Conservation (phyloP, 495 filamentous ascomycete genomes). For the Aspergillus baeticus region DNA sequence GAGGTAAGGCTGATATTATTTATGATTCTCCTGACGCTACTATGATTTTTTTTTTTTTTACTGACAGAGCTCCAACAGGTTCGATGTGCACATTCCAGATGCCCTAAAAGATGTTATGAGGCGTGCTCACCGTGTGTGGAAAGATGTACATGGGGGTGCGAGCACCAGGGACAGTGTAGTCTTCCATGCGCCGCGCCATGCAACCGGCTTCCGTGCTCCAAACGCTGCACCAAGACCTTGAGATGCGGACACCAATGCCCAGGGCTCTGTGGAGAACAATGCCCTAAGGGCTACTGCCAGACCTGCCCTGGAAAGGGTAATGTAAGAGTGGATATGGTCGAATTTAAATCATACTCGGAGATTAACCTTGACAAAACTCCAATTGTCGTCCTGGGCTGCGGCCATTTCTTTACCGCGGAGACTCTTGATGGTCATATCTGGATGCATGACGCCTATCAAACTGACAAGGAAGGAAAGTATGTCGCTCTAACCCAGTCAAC, state of each 20-base stretch:
- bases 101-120: slow-evolving; percentile 56
- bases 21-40: too few relatives aligned
- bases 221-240: slow-evolving; percentile 57
- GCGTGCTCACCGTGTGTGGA: slow-evolving; percentile 66
- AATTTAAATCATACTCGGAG: slow-evolving; percentile 54
- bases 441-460: slow-evolving; percentile 33
- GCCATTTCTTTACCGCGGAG: slow-evolving; percentile 49
- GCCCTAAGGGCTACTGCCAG: slow-evolving; percentile 59
- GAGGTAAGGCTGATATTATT: too few relatives aligned
- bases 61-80: slow-evolving; percentile 43
- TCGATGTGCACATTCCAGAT: slow-evolving; percentile 61
- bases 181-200: slow-evolving; percentile 65
- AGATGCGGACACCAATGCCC: slow-evolving; percentile 69
- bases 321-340: slow-evolving; percentile 47
- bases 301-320: slow-evolving; percentile 39
- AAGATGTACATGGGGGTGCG: slow-evolving; percentile 55
- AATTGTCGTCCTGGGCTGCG: slow-evolving; percentile 56
- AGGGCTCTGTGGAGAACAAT: slow-evolving; percentile 64
- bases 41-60: too few relatives aligned
- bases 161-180: slow-evolving; percentile 50
- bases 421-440: slow-evolving; percentile 66
- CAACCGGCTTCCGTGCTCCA: slow-evolving; percentile 63
- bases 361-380: slow-evolving; percentile 58
- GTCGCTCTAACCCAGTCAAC: slow-evolving; percentile 35
- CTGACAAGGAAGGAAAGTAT: slow-evolving; percentile 30